These are phyloP conservation scores for Pleurotus giganteus DNA, from an alignment of 768 basidiomycete genomes.

Conservation along the genomic window DNA sequence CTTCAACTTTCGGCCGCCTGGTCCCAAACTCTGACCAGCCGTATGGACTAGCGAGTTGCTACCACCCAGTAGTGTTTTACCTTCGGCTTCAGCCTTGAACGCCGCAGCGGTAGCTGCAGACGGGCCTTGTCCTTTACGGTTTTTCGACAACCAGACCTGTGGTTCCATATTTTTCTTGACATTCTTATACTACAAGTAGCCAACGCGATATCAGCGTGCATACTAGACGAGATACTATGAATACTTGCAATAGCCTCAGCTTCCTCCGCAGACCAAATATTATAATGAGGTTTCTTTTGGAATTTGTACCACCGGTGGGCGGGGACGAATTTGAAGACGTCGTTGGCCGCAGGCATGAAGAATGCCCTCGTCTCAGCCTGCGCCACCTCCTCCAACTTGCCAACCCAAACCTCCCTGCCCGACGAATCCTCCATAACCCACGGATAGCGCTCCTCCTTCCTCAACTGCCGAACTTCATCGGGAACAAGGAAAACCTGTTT, in stretches of 20 bases:
- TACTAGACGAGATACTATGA: slow-evolving; percentile 19
- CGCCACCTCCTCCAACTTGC: slow-evolving; percentile 73
- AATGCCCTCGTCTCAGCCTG: slow-evolving; percentile 75
- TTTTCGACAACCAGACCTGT: slow-evolving; percentile 63
- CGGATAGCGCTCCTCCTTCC: slow-evolving; percentile 84
- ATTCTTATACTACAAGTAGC: slow-evolving; percentile 13
- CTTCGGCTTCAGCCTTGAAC: slow-evolving; percentile 65
- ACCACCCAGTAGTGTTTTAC: slow-evolving; percentile 35
- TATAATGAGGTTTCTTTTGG: slow-evolving; percentile 78
- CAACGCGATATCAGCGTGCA: slow-evolving; percentile 26
- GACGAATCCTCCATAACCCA: slow-evolving; percentile 89
- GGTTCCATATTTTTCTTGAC: slow-evolving; percentile 75
- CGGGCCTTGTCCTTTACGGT: slow-evolving; percentile 54
- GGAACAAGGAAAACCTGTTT: slow-evolving; percentile 78
- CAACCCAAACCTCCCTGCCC: slow-evolving; percentile 74
- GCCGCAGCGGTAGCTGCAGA: slow-evolving; percentile 65
- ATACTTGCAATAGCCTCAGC: slow-evolving; percentile 38
- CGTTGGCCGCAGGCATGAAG: slow-evolving; percentile 80
- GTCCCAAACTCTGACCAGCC: slow-evolving; percentile 57
- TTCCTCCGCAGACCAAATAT: slow-evolving; percentile 66
- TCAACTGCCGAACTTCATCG: slow-evolving; percentile 72
- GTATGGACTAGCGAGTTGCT: slow-evolving; percentile 45
- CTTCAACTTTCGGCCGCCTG: slow-evolving; percentile 65
- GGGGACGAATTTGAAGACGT: slow-evolving; percentile 86
- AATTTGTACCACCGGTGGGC: slow-evolving; percentile 92